Conservation (phyloP, 345 rosid genomes). For the Citropsis articulata region DNA sequence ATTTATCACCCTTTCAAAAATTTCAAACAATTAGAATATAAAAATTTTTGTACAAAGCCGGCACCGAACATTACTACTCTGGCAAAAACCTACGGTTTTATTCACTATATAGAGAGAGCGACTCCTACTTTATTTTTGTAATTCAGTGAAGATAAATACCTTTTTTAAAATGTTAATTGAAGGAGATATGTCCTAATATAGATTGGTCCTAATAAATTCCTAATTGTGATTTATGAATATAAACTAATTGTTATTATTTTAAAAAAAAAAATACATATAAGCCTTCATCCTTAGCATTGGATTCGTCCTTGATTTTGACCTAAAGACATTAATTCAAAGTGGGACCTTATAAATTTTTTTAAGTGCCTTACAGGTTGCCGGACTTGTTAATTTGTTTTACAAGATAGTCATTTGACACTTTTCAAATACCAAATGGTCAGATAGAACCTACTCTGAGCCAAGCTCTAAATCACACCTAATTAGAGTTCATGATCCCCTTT, state of each 20-base stretch:
- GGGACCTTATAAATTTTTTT: slow-evolving; percentile 9
- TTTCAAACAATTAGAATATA: neutral
- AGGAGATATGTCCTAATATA: too few species aligned
- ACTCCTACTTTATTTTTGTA: too few species aligned
- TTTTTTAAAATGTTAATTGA: too few species aligned
- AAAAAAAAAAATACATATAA: too few species aligned
- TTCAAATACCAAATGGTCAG: slow-evolving; percentile 1
- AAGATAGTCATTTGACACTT: slow-evolving; percentile 9
- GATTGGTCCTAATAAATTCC: too few species aligned
- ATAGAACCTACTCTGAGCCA: neutral
- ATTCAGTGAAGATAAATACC: too few species aligned
- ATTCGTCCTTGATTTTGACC: slow-evolving; percentile 20
- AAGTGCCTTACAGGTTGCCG: slow-evolving; percentile 9
- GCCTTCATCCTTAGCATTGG: slow-evolving; percentile 18
- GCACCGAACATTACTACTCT: too few species aligned
- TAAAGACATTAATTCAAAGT: slow-evolving; percentile 22
- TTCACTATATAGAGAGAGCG: too few species aligned
- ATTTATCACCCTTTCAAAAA: neutral
- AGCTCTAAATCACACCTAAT: neutral
- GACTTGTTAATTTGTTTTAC: neutral
- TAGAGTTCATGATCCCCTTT: neutral
- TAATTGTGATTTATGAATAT: too few species aligned
- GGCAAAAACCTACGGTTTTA: too few species aligned
- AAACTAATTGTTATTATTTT: too few species aligned
- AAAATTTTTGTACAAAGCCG: neutral